These are phyloP conservation scores for Kuraishia borneana DNA, from an alignment of 805 yeast genomes.

Conservation along the genomic window DNA sequence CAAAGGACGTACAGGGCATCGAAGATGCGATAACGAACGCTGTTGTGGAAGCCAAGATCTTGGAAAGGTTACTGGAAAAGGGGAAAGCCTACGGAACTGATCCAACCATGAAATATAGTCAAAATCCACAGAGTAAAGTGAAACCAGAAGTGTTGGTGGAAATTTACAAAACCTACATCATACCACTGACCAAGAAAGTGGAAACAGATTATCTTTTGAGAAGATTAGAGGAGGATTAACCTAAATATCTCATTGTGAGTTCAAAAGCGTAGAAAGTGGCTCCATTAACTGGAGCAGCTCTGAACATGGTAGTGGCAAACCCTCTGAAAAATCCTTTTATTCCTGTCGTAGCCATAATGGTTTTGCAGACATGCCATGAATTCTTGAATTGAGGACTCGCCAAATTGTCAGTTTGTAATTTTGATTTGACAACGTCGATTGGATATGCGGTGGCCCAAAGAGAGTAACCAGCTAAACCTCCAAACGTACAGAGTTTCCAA, in stretches of 20 bases:
- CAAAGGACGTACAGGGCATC: slow-evolving; percentile 59
- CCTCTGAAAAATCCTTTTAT: slow-evolving; percentile 79
- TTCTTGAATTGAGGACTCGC: slow-evolving; percentile 47
- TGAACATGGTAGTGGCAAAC: slow-evolving; percentile 78
- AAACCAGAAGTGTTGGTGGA: slow-evolving; percentile 73
- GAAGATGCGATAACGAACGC: slow-evolving; percentile 75
- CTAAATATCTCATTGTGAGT: slow-evolving; percentile 61
- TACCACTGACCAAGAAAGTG: slow-evolving; percentile 90
- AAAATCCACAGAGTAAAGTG: slow-evolving; percentile 60
- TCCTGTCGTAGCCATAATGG: slow-evolving; percentile 50
- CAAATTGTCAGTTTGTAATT: slow-evolving; percentile 60
- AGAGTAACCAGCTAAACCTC: slow-evolving; percentile 70
- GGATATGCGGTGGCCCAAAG: slow-evolving; percentile 86
- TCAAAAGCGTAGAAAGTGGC: slow-evolving; percentile 95
- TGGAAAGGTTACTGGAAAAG: slow-evolving; percentile 67
- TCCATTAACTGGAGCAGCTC: slow-evolving; percentile 98
- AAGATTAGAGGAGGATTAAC: slow-evolving; percentile 56
- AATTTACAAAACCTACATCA: slow-evolving; percentile 78
- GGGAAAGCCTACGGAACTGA: slow-evolving; percentile 84
- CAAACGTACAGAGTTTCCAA: slow-evolving; percentile 73
- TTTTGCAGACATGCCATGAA: slow-evolving; percentile 45
- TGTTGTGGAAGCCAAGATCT: slow-evolving; percentile 76
- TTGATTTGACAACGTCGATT: slow-evolving; percentile 83
- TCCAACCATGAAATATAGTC: slow-evolving; percentile 66
- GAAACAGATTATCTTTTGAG: slow-evolving; percentile 86